Evolutionary conservation across 1,139 yeast species (phyloP), one percentile per base, ranked within the genome.

Genomic region (Diutina siamensis): DNA sequence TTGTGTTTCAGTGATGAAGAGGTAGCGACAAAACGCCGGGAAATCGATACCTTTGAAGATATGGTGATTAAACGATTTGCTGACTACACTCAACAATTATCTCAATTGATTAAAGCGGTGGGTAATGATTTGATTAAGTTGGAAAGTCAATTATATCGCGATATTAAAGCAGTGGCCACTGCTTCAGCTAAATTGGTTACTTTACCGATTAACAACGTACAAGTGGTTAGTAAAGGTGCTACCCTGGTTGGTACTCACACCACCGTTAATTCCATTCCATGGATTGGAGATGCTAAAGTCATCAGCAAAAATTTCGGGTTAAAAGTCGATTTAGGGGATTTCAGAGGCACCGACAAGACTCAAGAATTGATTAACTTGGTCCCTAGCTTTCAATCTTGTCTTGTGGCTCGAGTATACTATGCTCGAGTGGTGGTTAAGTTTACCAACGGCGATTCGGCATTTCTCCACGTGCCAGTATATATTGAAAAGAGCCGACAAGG

Each of bases 311-410:
- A 13, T 1, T 38, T 38, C 15, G 52, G 51, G 20, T 48, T 62
- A 4, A 54, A 50, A 19, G 50, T 62, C 3, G 64, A 63, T 45
- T 49, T 60, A 32, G 48, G 49, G 17, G 53, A 56, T 35, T 48
- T 49, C 20, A 48, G 51, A 38, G 54, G 54, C 17, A 40, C 45
- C 12, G 44, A 46, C 2, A 50, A 45, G 33, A 32, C 31, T n/a
- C 50, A 50, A 32, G 54, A 52, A 27, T 61, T 61, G n/a, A 61
- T 64, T 45, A 61, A 65, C 42, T 54, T 68, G 20, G 58, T 66
- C 3, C 74, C 74, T 0, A 69, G 64, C 44, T 68, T 68, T 51
- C 73, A 68, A 52, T 50, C 53, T 9, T 68, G 73, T 49, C 55
- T 60, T 33, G 47, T 65, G 49, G 59, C 70, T 2, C 52, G 74